Conservation (phyloP, 495 filamentous ascomycete species). For the Staphylotrichum longicolle region DNA sequence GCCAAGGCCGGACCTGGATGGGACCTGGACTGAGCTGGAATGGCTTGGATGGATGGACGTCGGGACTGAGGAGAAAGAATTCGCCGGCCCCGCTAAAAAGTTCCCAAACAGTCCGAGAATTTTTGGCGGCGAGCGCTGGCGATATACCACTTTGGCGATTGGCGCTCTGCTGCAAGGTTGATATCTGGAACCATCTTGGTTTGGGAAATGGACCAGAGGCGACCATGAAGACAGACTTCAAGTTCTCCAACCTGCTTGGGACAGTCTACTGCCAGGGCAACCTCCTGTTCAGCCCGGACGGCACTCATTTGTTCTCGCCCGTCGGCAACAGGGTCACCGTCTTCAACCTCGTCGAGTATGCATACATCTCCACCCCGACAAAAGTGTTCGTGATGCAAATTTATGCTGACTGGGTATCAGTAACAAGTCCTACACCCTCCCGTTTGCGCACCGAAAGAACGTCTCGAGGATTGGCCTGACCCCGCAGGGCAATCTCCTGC, state of each 20-base stretch:
- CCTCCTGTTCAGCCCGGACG: conserved; percentile 94
- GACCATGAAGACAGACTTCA: conserved; percentile 95
- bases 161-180: conserved; percentile 2
- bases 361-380: neutral
- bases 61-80: conserved; percentile 32
- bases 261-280: conserved; percentile 98
- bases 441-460: conserved; percentile 91
- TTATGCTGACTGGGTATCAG: conserved; percentile 41
- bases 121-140: conserved; percentile 24
- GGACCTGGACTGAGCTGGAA: too few relatives aligned
- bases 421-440: conserved; percentile 93
- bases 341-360: conserved; percentile 91
- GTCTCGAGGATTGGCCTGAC: conserved; percentile 83
- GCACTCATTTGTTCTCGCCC: conserved; percentile 90
- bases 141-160: conserved; percentile 16
- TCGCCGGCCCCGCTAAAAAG: conserved; percentile 36
- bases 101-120: conserved; percentile 24
- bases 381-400: too few relatives aligned
- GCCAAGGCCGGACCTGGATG: conserved; percentile 2
- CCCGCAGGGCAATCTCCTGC: conserved; percentile 83
- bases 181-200: neutral
- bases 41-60: neutral
- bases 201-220: conserved; percentile 26
- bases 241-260: conserved; percentile 95
- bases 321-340: conserved; percentile 95